Conservation (phyloP, 78 protist genomes). For the Dictyostelium firmibasis region DNA sequence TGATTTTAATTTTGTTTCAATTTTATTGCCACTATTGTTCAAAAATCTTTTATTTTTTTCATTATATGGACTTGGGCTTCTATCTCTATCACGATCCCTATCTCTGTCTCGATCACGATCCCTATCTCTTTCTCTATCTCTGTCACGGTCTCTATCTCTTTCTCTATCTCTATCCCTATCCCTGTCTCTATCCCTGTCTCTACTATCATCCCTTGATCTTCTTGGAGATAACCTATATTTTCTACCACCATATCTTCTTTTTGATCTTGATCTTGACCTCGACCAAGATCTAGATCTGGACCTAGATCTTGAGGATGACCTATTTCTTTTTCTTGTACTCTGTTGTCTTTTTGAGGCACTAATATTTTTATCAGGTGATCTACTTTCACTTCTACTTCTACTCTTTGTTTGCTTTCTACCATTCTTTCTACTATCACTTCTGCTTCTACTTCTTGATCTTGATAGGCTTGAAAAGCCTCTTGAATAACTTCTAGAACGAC, state of each 20-base stretch:
- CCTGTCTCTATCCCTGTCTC: background rate
- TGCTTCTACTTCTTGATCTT: conserved; percentile 11
- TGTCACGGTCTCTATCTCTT: background rate
- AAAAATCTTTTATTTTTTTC: background rate
- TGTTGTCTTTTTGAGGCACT: background rate
- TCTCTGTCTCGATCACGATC: background rate
- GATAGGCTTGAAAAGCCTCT: background rate
- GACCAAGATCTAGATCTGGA: background rate
- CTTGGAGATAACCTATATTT: background rate
- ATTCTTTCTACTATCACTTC: conserved; percentile 36
- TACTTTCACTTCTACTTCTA: background rate
- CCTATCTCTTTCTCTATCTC: background rate
- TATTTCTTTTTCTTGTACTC: background rate
- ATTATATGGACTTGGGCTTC: background rate
- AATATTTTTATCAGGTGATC: background rate
- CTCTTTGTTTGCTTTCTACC: background rate
- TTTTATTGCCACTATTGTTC: background rate
- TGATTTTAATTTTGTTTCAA: background rate
- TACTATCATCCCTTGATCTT: background rate
- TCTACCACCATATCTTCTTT: background rate
- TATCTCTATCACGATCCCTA: background rate
- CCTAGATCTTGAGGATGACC: background rate
- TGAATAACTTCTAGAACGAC: background rate
- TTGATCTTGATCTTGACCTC: background rate
- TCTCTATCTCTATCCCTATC: background rate